Percentiles rank a stretch among this genome's conserved stretches.
Conservation (phyloP, 345 rosid genomes). For the Hypericum perforatum region DNA sequence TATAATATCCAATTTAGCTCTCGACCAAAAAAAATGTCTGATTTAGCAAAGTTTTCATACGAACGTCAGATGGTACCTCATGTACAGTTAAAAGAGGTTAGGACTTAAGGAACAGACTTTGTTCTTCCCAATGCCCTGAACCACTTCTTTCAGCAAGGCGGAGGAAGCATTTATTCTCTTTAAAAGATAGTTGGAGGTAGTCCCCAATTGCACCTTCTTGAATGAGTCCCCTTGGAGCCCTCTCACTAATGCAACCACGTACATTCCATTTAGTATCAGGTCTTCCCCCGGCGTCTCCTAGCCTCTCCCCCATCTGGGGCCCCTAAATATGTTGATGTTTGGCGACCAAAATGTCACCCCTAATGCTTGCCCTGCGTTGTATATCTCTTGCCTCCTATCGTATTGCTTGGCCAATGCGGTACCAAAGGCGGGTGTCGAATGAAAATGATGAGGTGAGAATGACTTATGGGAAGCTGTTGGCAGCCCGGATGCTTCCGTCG, state of each 20-base stretch:
- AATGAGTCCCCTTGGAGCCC: constrained; percentile 6
- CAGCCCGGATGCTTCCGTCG: neutral
- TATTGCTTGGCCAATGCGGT: constrained; percentile 7
- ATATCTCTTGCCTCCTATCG: constrained; percentile 7
- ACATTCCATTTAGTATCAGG: neutral
- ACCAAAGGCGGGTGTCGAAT: neutral
- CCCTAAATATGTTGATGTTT: constrained; percentile 8
- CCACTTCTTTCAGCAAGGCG: too few relatives aligned
- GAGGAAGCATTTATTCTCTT: too few relatives aligned
- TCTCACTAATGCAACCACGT: constrained; percentile 1
- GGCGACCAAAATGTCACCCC: constrained; percentile 11
- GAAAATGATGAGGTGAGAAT: neutral
- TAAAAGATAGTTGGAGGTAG: too few relatives aligned
- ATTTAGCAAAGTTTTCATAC: too few relatives aligned
- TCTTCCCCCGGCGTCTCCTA: constrained; percentile 14
- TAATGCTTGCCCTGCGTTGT: constrained; percentile 7
- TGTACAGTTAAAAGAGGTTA: too few relatives aligned
- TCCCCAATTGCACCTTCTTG: neutral
- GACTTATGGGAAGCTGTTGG: constrained; percentile 1
- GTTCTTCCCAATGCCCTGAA: too few relatives aligned
- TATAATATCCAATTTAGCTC: too few relatives aligned
- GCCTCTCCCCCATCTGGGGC: constrained; percentile 14
- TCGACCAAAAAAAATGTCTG: too few relatives aligned
- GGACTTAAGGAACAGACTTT: too few relatives aligned
- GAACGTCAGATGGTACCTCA: too few relatives aligned